Conservation (phyloP, 768 basidiomycete genomes). For the Tricholomella constricta region DNA sequence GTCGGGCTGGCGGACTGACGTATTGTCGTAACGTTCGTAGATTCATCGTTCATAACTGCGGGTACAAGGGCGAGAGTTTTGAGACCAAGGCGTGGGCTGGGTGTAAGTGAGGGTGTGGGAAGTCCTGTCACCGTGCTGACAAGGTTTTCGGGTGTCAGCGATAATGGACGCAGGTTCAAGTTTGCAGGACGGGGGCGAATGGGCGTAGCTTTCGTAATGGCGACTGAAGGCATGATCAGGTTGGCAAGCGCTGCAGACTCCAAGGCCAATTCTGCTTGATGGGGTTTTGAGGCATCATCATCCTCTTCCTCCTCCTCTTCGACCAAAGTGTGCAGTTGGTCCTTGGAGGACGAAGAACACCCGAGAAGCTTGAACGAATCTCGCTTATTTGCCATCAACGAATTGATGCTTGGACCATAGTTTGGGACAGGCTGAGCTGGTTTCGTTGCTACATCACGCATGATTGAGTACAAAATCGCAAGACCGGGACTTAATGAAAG, state of each 20-base stretch:
- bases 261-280: conserved; percentile 25
- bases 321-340: conserved; percentile 75
- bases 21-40: conserved; percentile 26
- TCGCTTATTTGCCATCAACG: conserved; percentile 60
- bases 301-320: conserved; percentile 91
- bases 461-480: conserved; percentile 11
- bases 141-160: conserved; percentile 61
- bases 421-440: conserved; percentile 53
- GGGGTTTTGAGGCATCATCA: conserved; percentile 27
- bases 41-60: conserved; percentile 30
- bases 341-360: conserved; percentile 64
- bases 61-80: conserved; percentile 54
- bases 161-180: conserved; percentile 68
- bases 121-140: conserved; percentile 36
- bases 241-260: conserved; percentile 29
- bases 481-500: conserved; percentile 8
- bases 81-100: conserved; percentile 50
- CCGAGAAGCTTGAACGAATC: conserved; percentile 80
- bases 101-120: conserved; percentile 57
- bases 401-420: conserved; percentile 41
- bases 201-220: conserved; percentile 38
- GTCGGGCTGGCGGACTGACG: conserved; percentile 34
- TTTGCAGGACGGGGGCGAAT: conserved; percentile 66
- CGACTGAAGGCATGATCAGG: conserved; percentile 31
- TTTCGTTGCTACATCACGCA: conserved; percentile 51